Conservation (phyloP, 208 protist genomes). For the Leishmania tarentolae region DNA sequence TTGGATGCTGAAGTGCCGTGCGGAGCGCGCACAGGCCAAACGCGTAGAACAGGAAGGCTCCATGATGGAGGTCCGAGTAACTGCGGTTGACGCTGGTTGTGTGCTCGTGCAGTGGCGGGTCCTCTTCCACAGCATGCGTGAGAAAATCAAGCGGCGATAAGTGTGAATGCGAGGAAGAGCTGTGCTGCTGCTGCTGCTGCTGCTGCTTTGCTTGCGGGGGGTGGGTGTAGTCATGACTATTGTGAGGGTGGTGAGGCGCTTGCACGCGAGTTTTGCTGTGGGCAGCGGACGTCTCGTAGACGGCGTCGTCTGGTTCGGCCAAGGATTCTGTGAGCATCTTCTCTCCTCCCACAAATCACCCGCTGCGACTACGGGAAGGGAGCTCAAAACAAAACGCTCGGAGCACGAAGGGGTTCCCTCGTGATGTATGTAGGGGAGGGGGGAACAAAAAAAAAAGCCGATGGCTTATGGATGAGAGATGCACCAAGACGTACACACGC, state of each 20-base stretch:
- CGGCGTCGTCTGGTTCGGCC: neutral
- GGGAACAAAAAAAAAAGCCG: neutral
- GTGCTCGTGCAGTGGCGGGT: constrained; percentile 43
- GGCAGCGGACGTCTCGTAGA: constrained; percentile 3
- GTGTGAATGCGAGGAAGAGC: neutral
- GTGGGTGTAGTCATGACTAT: neutral
- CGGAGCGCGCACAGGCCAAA: constrained; percentile 68
- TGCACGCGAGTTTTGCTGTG: neutral
- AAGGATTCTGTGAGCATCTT: constrained; percentile 21
- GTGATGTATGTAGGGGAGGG: neutral
- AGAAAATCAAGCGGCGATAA: constrained; percentile 23
- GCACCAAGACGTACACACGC: neutral
- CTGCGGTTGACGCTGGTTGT: constrained; percentile 82
- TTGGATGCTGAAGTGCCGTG: constrained; percentile 78
- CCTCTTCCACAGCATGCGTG: constrained; percentile 23
- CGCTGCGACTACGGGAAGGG: neutral
- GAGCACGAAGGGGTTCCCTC: neutral
- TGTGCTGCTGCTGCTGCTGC: neutral
- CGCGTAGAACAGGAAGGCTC: constrained; percentile 57
- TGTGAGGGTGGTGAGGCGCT: neutral
- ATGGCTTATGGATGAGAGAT: too few species aligned
- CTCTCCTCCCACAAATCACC: neutral
- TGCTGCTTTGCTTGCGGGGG: neutral
- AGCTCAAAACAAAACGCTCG: neutral
- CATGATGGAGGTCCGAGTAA: constrained; percentile 71